Percentiles rank a stretch among this genome's conserved stretches.
These are phyloP conservation scores for Cyberlindnera samutprakarnensis DNA, from an alignment of 805 yeast species.

Conservation along the genomic window DNA sequence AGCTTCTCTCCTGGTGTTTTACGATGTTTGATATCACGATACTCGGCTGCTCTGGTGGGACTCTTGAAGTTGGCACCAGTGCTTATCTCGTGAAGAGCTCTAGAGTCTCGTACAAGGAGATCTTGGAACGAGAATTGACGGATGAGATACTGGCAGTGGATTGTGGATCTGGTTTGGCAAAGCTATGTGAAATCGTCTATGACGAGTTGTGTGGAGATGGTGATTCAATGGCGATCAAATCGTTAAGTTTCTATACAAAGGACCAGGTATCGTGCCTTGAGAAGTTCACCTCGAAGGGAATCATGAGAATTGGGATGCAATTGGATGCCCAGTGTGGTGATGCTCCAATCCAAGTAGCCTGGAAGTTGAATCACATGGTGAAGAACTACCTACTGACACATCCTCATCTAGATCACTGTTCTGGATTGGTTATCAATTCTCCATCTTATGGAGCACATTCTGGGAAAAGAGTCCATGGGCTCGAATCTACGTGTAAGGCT, in stretches of 20 bases:
- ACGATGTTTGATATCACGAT: neutral
- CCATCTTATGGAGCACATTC: conserved; percentile 37
- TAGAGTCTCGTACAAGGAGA: conserved; percentile 31
- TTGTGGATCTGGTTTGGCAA: conserved; percentile 69
- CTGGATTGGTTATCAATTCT: conserved; percentile 63
- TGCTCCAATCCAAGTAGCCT: conserved; percentile 27
- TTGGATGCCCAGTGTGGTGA: no score
- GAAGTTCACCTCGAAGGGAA: no score
- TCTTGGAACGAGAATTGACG: conserved; percentile 20
- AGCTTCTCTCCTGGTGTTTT: neutral
- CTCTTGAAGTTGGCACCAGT: conserved; percentile 64
- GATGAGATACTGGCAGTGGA: conserved; percentile 55
- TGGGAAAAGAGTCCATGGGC: conserved; percentile 45
- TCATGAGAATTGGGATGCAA: no score
- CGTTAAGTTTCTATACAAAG: no score
- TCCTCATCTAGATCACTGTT: conserved; percentile 77
- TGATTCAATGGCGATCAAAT: no score
- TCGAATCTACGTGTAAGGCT: conserved; percentile 42
- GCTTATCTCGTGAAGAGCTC: conserved; percentile 58
- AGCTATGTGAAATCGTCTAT: conserved; percentile 36
- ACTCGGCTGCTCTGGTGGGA: conserved; percentile 39
- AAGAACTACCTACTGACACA: conserved; percentile 58
- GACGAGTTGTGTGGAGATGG: conserved; percentile 9
- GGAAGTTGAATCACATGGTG: conserved; percentile 29
- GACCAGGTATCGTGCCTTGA: no score